Evolutionary conservation across 129 eudicot species (phyloP), one percentile per base, ranked within the genome.

Genomic region (Helianthus tuberosus): DNA sequence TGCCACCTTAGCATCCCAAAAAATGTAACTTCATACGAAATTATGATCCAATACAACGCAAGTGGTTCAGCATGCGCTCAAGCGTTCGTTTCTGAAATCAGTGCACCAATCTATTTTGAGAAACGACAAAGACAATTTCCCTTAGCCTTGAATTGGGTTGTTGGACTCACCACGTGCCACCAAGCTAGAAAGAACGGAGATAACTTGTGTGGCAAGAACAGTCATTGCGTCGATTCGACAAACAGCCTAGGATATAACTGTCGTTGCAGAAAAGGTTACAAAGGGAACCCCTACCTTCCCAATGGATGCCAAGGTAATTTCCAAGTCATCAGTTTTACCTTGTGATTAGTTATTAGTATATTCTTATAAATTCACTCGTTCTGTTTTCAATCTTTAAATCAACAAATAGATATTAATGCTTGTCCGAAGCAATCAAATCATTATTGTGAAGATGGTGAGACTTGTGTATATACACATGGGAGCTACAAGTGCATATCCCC

Each of bases 241-340:
- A 46, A 16, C 0, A 39, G 58, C 8, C 25, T 47, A 16, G 88
- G 85, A 59, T 68, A 79, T 60, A 67, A 67, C 1, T 84, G 85
- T 63, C 64, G 20, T 11, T 76, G 85, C 75, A 20, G 20, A 15
- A 3, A 60, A 13, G 83, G 85, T 12, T 73, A 72, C 74, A 11
- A 29, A 16, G 83, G 85, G 23, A 80, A 80, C 35, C 80, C 80
- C 43, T 77, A 80, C 46, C 80, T 84, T 48, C 74, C 8, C 3
- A 25, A 32, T 14, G 80, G 85, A 36, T 80, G 88, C 58, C 50
- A 68, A 73, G 88, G 85, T 84, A 58, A 57, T n/a, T 36, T 7
- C 4, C 10, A 32, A 32, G 36, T 32, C 3, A 32, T 51, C 6
- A 7, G 0, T 51, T 51, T 4, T 51, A 14, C 6, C 8, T 52